A percentile compares a stretch with the other conserved stretches of the same genome.
Evolutionary conservation across 495 filamentous ascomycete species (phyloP).

Genomic region (Aspergillus bertholletiae): DNA sequence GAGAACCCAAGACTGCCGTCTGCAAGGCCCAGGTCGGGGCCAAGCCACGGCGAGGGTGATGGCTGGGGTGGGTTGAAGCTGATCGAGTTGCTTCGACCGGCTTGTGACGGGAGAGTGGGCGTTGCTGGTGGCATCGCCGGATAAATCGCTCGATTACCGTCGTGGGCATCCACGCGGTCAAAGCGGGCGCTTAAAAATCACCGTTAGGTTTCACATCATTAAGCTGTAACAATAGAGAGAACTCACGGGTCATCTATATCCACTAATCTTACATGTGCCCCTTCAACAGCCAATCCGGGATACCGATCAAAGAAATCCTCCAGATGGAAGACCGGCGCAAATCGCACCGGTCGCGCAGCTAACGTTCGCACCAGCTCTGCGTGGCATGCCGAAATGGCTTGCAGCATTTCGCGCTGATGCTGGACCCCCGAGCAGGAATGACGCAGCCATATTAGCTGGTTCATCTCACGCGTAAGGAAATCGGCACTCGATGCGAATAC

Average conservation of each 20-base stretch:
- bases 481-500: slow-evolving; percentile 64
- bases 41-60: slow-evolving; percentile 8
- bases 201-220: not conserved
- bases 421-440: slow-evolving; percentile 73
- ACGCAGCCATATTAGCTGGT: slow-evolving; percentile 69
- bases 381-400: slow-evolving; percentile 69
- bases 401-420: slow-evolving; percentile 73
- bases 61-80: slow-evolving; percentile 14
- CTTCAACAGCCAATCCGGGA: slow-evolving; percentile 48
- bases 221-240: not conserved
- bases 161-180: slow-evolving; percentile 6
- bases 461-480: slow-evolving; percentile 72
- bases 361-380: slow-evolving; percentile 69
- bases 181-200: not conserved
- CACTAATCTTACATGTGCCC: slow-evolving; percentile 51
- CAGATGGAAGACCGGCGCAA: slow-evolving; percentile 74
- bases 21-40: slow-evolving; percentile 7
- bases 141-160: slow-evolving; percentile 14
- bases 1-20: slow-evolving; percentile 23
- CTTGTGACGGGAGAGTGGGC: slow-evolving; percentile 25
- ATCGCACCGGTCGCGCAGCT: slow-evolving; percentile 60
- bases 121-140: slow-evolving; percentile 1
- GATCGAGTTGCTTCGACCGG: slow-evolving; percentile 11
- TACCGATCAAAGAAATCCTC: slow-evolving; percentile 88
- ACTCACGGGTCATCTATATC: slow-evolving; percentile 41